Base-by-base conservation (phyloP, 805 yeast genomes). In the Candida ovalis region DNA sequence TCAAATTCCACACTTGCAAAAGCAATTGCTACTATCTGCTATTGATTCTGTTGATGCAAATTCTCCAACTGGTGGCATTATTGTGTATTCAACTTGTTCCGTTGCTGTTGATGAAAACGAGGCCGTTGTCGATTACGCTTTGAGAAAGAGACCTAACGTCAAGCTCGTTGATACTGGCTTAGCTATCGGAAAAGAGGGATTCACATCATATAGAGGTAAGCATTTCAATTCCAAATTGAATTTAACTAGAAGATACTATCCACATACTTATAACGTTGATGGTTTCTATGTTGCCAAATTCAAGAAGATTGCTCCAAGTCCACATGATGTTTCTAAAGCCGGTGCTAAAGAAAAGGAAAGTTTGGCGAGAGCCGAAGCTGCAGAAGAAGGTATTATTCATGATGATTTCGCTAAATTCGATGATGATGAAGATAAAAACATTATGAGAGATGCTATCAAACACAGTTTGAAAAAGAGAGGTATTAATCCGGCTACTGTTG, bases 91-190 rank as follows among this genome's bases (percentile, higher is more conserved):
- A 7, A 94, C 99, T 1, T 94, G 99, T 78, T 92, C 98, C 13
- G 94, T 94, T 51, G 96, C 95, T 61, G 97, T 94, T 43, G 99
- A 94, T 61, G 99, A 94, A 72, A 91, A 94, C 69, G 99, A 94
- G 73, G 86, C 97, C 21, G 99, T 94, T 48, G 97, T 94, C n/a
- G 96, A 92, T 70, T 94, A 94, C 62, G 98, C 97, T 22, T 77
- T 94, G 59, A 82, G 96, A 66, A 92, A 94, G 68, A 83, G 99
- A 66, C 97, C 98, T 32, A 94, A 94, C 63, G 97, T 94, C 40
- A 88, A 86, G 67, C 79, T 94, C 40, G 97, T 94, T 12, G 97
- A 92, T 13, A 79, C 97, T 23, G 96, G 92, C 13, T 77, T 94
- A 56, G 87, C 82, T 49, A 94, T 94, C 54, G 99, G 99, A 69